These are phyloP conservation scores for Gremmenia infestans DNA, from an alignment of 2,329 filamentous ascomycete species.

Conservation along the genomic window DNA sequence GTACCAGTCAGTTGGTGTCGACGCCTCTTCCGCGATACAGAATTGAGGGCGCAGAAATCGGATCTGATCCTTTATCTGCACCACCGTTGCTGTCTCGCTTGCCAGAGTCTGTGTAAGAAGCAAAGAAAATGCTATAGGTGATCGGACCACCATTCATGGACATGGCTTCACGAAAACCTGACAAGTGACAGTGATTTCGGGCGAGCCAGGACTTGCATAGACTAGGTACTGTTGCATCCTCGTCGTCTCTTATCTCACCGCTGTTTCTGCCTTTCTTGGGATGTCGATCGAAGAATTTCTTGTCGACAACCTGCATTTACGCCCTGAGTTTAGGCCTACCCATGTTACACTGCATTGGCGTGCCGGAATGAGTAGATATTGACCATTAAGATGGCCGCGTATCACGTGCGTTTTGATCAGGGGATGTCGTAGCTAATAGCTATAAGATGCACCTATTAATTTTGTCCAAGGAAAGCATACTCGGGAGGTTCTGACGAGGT, in stretches of 20 bases:
- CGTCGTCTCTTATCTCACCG: conserved; percentile 18
- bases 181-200: conserved; percentile 20
- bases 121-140: not conserved
- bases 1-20: conserved; percentile 5
- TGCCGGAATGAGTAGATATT: not conserved
- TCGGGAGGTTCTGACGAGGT: not conserved
- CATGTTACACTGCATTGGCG: conserved; percentile 13
- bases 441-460: not conserved
- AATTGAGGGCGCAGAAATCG: not conserved
- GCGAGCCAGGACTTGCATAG: conserved; percentile 9
- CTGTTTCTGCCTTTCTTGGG: conserved; percentile 18
- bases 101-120: conserved; percentile 4
- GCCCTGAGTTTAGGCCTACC: conserved; percentile 11
- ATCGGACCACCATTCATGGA: not conserved
- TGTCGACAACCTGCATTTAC: conserved; percentile 4
- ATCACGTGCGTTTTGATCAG: not conserved
- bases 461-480: not conserved
- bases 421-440: not conserved
- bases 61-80: conserved; percentile 19
- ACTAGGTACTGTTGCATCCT: not conserved
- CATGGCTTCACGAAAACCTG: conserved; percentile 7
- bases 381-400: not conserved
- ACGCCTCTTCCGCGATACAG: conserved; percentile 2
- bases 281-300: conserved; percentile 19
- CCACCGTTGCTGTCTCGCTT: conserved; percentile 15